A percentile compares a stretch with the other conserved stretches of the same genome.
These are phyloP conservation scores for Nephelium lappaceum DNA, from an alignment of 345 rosid species.

Conservation along the genomic window DNA sequence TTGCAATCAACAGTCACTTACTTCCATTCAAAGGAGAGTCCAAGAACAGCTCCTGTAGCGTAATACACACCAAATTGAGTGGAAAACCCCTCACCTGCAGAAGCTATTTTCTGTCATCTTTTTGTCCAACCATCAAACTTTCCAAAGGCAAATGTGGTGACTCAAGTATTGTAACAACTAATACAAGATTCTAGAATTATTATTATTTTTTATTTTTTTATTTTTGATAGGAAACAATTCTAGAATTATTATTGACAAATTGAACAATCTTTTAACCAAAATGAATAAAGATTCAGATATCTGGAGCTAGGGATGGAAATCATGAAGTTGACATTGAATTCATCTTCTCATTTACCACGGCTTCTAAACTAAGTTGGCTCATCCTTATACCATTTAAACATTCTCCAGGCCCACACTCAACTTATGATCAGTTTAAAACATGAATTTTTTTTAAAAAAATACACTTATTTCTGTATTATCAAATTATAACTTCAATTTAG, in stretches of 20 bases:
- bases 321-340: neutral
- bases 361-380: conserved; percentile 5
- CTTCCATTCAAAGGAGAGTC: conserved; percentile 94
- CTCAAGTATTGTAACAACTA: neutral
- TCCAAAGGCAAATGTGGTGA: conserved; percentile 6
- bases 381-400: neutral
- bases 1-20: conserved; percentile 25
- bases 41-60: conserved; percentile 93
- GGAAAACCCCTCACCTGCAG: conserved; percentile 92
- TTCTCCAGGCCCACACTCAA: neutral
- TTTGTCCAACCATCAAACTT: conserved; percentile 8
- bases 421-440: neutral
- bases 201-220: no score
- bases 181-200: conserved; percentile 2
- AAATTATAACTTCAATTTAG: conserved; percentile 4
- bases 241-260: neutral
- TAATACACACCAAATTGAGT: conserved; percentile 91
- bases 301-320: neutral
- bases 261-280: neutral
- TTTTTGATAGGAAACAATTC: no score
- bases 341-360: neutral
- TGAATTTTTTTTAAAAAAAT: no score
- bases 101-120: conserved; percentile 13
- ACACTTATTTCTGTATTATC: no score
- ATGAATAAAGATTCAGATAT: neutral